Percentiles rank a stretch among this genome's conserved stretches.
These are phyloP conservation scores for Diutina neorugosa DNA, from an alignment of 1,139 yeast genomes.

Conservation along the genomic window DNA sequence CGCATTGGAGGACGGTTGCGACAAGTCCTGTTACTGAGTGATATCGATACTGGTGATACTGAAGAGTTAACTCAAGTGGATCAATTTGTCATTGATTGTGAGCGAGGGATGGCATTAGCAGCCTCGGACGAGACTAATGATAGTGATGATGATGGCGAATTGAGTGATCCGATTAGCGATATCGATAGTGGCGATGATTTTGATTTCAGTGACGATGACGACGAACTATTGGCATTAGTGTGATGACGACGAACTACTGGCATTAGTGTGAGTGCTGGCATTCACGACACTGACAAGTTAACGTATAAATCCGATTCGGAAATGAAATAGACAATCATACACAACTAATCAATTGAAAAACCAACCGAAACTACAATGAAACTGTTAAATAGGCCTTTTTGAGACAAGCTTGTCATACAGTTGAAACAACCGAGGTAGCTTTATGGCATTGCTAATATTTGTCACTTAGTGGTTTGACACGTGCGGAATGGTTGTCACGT, in stretches of 20 bases:
- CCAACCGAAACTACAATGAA: too few species aligned
- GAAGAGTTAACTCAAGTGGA: background rate
- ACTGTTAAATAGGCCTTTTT: too few species aligned
- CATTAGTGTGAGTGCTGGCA: background rate
- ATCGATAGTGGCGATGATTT: background rate
- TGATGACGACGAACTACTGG: too few species aligned
- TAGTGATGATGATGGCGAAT: background rate
- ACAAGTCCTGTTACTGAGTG: background rate
- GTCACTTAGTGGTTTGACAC: background rate
- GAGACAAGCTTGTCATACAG: too few species aligned
- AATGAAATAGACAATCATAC: too few species aligned
- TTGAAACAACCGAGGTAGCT: too few species aligned
- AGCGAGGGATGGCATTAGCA: background rate
- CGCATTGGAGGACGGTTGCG: background rate
- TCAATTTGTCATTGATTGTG: background rate
- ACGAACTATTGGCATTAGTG: background rate
- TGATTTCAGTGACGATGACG: conserved; percentile 1
- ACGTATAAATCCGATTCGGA: too few species aligned
- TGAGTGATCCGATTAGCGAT: conserved; percentile 2
- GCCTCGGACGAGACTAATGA: background rate
- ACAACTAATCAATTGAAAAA: too few species aligned
- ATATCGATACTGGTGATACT: background rate
- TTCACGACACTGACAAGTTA: too few species aligned
- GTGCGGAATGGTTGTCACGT: background rate
- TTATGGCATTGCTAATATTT: too few species aligned